Evolutionary conservation across 495 filamentous ascomycete genomes (phyloP).

Genomic region (Penicillium odoratum): DNA sequence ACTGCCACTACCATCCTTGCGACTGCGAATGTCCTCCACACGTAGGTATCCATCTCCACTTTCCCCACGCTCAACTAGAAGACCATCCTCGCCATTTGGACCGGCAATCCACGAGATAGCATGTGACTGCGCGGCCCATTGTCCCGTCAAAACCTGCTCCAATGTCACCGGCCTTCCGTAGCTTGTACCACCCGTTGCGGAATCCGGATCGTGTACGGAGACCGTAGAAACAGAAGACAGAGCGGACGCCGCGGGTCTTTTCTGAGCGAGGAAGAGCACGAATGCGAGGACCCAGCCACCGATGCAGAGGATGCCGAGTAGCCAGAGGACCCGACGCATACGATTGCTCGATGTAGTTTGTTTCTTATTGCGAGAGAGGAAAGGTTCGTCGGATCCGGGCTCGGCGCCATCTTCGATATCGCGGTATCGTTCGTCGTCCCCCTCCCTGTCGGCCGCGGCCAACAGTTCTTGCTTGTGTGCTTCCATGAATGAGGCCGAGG

Average conservation of each 20-base stretch:
- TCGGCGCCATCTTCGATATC: conserved; percentile 42
- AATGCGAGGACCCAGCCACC: conserved; percentile 81
- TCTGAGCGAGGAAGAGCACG: conserved; percentile 66
- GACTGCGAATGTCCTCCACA: conserved; percentile 78
- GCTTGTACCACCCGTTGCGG: conserved; percentile 61
- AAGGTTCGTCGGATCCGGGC: conserved; percentile 27
- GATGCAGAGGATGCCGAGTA: conserved; percentile 63
- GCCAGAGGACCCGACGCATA: conserved; percentile 65
- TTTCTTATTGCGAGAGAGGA: conserved; percentile 25
- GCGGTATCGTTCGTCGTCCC: conserved; percentile 31
- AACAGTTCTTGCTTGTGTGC: conserved; percentile 26
- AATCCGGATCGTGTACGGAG: conserved; percentile 56
- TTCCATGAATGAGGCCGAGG: conserved; percentile 33
- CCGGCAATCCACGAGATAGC: conserved; percentile 87
- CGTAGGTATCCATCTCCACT: conserved; percentile 68
- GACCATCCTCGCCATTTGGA: conserved; percentile 80
- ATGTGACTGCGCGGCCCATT: conserved; percentile 68
- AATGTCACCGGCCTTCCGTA: conserved; percentile 78
- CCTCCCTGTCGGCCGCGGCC: conserved; percentile 9
- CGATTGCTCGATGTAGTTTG: conserved; percentile 29
- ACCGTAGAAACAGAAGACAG: conserved; percentile 21
- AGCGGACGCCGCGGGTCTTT: conserved; percentile 23
- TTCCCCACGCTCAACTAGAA: conserved; percentile 68
- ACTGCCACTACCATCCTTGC: conserved; percentile 45
- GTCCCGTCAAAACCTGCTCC: conserved; percentile 71